These are phyloP conservation scores for Inosperma sp. DNA, from an alignment of 768 basidiomycete genomes.

Conservation along the genomic window DNA sequence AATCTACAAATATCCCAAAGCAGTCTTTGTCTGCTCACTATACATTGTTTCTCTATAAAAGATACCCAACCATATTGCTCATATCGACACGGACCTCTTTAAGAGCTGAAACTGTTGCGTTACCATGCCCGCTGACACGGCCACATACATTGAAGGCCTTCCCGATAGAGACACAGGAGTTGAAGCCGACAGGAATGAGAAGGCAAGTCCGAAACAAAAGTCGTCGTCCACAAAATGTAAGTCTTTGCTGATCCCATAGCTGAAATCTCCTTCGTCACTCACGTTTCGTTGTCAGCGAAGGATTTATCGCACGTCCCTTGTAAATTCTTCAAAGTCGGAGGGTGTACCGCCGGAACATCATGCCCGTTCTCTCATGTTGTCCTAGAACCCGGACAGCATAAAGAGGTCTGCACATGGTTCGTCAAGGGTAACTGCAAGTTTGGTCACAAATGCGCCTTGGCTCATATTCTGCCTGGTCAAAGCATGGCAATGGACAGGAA, in stretches of 20 bases:
- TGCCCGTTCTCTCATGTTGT: slow-evolving; percentile 91
- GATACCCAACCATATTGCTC: slow-evolving; percentile 6
- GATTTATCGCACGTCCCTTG: slow-evolving; percentile 96
- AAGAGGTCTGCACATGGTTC: slow-evolving; percentile 85
- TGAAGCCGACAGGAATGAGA: slow-evolving; percentile 22
- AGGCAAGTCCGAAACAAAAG: slow-evolving; percentile 27
- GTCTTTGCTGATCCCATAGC: slow-evolving; percentile 1
- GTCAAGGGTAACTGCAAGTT: slow-evolving; percentile 85
- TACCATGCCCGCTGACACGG: slow-evolving; percentile 24
- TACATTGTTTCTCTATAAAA: too few species aligned
- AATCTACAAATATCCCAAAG: too few species aligned
- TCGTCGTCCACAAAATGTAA: slow-evolving; percentile 28
- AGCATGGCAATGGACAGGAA: slow-evolving; percentile 94
- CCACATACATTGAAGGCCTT: slow-evolving; percentile 25
- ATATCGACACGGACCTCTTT: not conserved
- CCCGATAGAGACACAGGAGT: slow-evolving; percentile 28
- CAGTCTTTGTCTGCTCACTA: too few species aligned
- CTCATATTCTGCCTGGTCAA: slow-evolving; percentile 92
- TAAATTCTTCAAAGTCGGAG: slow-evolving; percentile 94
- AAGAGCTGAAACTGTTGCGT: not conserved
- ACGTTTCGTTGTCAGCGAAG: slow-evolving; percentile 49
- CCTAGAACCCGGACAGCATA: slow-evolving; percentile 70
- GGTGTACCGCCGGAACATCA: slow-evolving; percentile 87
- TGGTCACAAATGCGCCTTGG: slow-evolving; percentile 82
- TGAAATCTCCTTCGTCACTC: not conserved